Base-by-base conservation (phyloP, 2,329 filamentous ascomycete species). In the Phialophora tarda region DNA sequence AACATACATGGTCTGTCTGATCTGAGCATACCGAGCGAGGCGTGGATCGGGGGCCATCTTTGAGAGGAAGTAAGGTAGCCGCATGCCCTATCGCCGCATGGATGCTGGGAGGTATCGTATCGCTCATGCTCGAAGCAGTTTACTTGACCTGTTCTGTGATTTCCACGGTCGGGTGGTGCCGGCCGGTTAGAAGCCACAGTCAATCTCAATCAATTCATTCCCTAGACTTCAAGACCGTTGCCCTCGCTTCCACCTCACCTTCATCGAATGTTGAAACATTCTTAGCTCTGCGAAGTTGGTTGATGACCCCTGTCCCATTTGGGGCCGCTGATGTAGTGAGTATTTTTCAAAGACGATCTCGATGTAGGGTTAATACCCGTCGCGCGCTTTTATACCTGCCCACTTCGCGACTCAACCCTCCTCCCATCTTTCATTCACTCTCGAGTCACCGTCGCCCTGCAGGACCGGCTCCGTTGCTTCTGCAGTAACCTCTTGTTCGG, bases 21-120 rank as follows among this genome's bases (percentile, higher is more conserved):
- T 11, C 51, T 65, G 50, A 63, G 54, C 30, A 62, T 63, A 30
- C 67, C 59, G n/a, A 59, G 41, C 26, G 67, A 69, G 10, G 24
- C 41, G 14, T 69, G 64, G 62, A 62, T 51, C 21, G 61, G 61
- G 8, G 67, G 67, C 12, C 60, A 65, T 28, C 54, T 69, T 14
- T 69, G 58, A 17, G 47, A 24, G 4, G 24, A 14, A 8, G 23
- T 14, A 12, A 48, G 17, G 17, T 48, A 12, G 4, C 17, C 17
- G 17, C 44, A 48, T 48, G 17, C 14, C 7, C 28, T 47, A 17
- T 2, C 2, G 41, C 14, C 41, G 4, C 14, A 47, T 17, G 21
- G 10, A 21, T 1, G 14, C 41, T n/a, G 4, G 41, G 21, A 48
- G 21, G 21, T 1, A 23, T 34, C 32, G 10, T 34, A 12, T 34